Evolutionary conservation across 805 yeast genomes (phyloP), one percentile per base, ranked within the genome.

Genomic region (Yamadazyma endophytica): DNA sequence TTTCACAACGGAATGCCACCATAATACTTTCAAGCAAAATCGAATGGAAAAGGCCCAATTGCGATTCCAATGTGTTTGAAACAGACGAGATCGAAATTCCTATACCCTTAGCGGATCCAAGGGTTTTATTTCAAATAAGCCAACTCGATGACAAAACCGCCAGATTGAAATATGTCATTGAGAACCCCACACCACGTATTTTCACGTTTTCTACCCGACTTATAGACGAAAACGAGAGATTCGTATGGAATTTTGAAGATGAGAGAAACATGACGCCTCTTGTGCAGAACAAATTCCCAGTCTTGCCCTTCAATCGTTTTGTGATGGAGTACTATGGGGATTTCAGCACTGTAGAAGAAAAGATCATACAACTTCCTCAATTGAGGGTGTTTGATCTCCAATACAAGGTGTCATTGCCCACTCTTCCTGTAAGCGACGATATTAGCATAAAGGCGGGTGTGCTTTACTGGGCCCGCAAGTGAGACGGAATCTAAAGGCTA

Each of bases 101-200:
- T 1, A 47, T 83, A 13, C 84, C 89, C 2, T 62, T 79, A 29
- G 64, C 77, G 35, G 90, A 83, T 46, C 90, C 92, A 4, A 54
- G 92, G 30, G 77, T 79, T 2, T 52, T 83, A 19, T 61, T 80
- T 3, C 56, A 52, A n/a, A 50, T 37, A 24, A 17, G 6, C 5
- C 9, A 16, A 4, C 12, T 26, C 6, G 42, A 38, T 2, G 37
- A 17, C 12, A 46, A 42, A 18, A 39, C 36, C 2, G 42, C 63
- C 11, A 53, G 48, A 25, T 50, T 76, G 26, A 60, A 49, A 9
- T 84, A 74, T 48, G 64, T 68, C 31, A 47, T 85, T 29, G 95
- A 85, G 48, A 85, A 85, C 47, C 88, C 94, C 9, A 81, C 94
- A 0, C 67, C 82, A 2, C 64, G 81, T 26, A 70, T 80, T 2